These are phyloP conservation scores for Bipolaris gigantea DNA, from an alignment of 2,329 filamentous ascomycete species.

Conservation along the genomic window DNA sequence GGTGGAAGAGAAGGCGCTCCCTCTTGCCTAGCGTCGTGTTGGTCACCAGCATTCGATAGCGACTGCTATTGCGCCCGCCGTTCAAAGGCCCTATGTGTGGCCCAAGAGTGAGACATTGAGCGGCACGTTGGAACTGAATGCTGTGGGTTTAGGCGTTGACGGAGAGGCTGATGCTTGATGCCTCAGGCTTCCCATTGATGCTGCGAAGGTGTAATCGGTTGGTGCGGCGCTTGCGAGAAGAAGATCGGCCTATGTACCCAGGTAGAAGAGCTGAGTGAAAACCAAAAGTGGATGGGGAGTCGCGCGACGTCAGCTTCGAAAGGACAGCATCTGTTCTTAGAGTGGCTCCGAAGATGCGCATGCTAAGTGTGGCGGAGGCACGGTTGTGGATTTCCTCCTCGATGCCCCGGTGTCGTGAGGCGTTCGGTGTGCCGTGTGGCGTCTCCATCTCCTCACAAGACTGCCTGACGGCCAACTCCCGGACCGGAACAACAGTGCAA, in stretches of 20 bases:
- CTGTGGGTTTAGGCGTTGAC: not conserved
- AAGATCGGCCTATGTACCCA: not conserved
- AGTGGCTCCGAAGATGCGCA: constrained; percentile 5
- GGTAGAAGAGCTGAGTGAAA: not conserved
- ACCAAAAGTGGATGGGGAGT: constrained; percentile 1
- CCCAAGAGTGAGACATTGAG: constrained; percentile 3
- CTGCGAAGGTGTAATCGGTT: constrained; percentile 5
- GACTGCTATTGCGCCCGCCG: not conserved
- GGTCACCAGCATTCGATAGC: constrained; percentile 7
- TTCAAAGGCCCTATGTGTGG: constrained; percentile 8
- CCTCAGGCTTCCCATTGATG: constrained; percentile 8
- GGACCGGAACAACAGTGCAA: constrained; percentile 21
- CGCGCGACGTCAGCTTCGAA: constrained; percentile 3
- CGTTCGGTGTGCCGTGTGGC: constrained; percentile 26
- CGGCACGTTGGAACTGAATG: constrained; percentile 1
- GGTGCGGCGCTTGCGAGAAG: constrained; percentile 9
- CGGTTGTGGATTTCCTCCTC: constrained; percentile 12
- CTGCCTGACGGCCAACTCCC: constrained; percentile 21
- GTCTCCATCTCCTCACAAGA: constrained; percentile 20
- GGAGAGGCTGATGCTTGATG: constrained; percentile 2
- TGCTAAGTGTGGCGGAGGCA: constrained; percentile 23
- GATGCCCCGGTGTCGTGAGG: constrained; percentile 19
- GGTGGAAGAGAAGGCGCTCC: not conserved
- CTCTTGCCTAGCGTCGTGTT: constrained; percentile 8
- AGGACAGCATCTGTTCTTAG: not conserved